Evolutionary conservation across 1,284 basidiomycete species (phyloP).

Genomic region (Irpex lacteus): DNA sequence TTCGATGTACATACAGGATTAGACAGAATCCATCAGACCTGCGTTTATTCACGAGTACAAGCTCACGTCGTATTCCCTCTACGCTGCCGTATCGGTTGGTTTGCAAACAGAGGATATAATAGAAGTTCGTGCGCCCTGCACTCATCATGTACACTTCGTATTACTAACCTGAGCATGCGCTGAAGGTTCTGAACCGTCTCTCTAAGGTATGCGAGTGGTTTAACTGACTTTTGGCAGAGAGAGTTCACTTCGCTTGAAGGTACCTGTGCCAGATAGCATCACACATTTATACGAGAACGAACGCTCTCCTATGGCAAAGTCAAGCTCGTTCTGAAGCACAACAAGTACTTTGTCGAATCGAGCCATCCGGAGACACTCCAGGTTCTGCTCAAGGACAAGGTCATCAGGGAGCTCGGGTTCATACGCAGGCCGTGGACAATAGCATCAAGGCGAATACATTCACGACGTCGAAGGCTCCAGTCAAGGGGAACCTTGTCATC

Average conservation of each 20-base stretch:
- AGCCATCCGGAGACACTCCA: slow-evolving; percentile 90
- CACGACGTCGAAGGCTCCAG: slow-evolving; percentile 80
- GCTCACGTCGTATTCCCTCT: slow-evolving; percentile 95
- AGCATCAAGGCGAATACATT: slow-evolving; percentile 78
- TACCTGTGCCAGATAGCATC: slow-evolving; percentile 86
- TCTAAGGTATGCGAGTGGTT: slow-evolving; percentile 62
- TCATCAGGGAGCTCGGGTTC: slow-evolving; percentile 83
- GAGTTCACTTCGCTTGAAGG: slow-evolving; percentile 41
- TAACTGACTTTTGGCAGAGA: neutral
- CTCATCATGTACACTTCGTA: slow-evolving; percentile 8
- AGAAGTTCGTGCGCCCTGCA: slow-evolving; percentile 63
- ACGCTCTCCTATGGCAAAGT: slow-evolving; percentile 96
- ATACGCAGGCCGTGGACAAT: slow-evolving; percentile 58
- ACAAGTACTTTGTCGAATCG: slow-evolving; percentile 94
- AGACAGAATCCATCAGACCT: slow-evolving; percentile 59
- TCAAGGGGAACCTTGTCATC: slow-evolving; percentile 78
- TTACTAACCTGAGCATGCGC: slow-evolving; percentile 20
- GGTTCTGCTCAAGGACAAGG: slow-evolving; percentile 77
- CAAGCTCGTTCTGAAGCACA: slow-evolving; percentile 95
- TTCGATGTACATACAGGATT: slow-evolving; percentile 28
- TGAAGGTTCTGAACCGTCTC: slow-evolving; percentile 78
- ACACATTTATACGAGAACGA: slow-evolving; percentile 85
- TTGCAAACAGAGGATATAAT: slow-evolving; percentile 98
- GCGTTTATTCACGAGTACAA: slow-evolving; percentile 99
- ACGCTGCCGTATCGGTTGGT: slow-evolving; percentile 98